Conservation (phyloP, 2,329 filamentous ascomycete species). For the Acrocalymma vagum region DNA sequence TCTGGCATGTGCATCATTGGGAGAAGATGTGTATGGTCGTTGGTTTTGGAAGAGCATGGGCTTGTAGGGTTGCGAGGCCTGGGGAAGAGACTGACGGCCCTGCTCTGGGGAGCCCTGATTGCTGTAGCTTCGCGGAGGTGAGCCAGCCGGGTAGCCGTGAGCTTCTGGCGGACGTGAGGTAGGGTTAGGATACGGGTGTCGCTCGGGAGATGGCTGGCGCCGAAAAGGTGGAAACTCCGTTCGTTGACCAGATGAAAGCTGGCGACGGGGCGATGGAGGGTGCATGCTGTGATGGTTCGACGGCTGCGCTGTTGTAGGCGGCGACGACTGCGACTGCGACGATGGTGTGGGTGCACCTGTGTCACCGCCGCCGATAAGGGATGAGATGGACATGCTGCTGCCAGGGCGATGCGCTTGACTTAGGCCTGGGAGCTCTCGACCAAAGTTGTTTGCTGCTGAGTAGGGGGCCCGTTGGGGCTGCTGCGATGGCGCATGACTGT, state of each 20-base stretch:
- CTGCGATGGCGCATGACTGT: constrained; percentile 41
- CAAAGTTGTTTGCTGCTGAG: constrained; percentile 48
- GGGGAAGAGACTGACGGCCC: constrained; percentile 40
- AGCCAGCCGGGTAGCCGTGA: constrained; percentile 35
- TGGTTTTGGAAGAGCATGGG: constrained; percentile 38
- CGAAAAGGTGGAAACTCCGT: constrained; percentile 47
- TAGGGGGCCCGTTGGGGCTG: constrained; percentile 55
- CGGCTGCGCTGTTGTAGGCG: constrained; percentile 48
- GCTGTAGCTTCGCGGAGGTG: constrained; percentile 43
- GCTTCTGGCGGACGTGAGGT: constrained; percentile 37
- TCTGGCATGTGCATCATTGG: constrained; percentile 34
- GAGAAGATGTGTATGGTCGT: constrained; percentile 40
- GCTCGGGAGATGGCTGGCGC: constrained; percentile 48
- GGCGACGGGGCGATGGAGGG: constrained; percentile 55
- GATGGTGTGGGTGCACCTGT: constrained; percentile 46
- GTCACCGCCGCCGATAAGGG: constrained; percentile 69
- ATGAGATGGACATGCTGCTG: constrained; percentile 78
- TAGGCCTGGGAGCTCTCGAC: constrained; percentile 64
- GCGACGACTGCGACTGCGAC: constrained; percentile 59
- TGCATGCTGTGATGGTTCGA: constrained; percentile 53
- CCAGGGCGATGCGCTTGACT: constrained; percentile 63
- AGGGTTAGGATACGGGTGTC: constrained; percentile 35
- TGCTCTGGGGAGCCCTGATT: constrained; percentile 45
- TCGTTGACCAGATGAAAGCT: constrained; percentile 35
- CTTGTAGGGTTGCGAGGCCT: constrained; percentile 42